A percentile compares a stretch with the other conserved stretches of the same genome.
Conservation (phyloP, 2,329 filamentous ascomycete genomes). For the Neopestalotiopsis rosae region DNA sequence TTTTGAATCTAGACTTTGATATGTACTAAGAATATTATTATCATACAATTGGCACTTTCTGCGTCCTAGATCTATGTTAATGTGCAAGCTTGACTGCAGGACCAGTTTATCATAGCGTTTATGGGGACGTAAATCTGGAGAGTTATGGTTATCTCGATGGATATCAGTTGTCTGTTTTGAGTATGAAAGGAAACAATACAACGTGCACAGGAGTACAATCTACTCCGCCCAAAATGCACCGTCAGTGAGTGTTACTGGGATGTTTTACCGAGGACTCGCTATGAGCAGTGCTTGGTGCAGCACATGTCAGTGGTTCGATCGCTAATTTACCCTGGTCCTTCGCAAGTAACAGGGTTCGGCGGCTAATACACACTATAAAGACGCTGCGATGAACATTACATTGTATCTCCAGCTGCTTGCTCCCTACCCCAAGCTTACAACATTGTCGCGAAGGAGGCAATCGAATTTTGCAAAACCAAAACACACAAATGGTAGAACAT, state of each 20-base stretch:
- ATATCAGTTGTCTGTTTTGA: too few species aligned
- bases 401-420: too few species aligned
- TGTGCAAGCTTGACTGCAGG: too few species aligned
- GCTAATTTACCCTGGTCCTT: neutral
- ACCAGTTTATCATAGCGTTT: too few species aligned
- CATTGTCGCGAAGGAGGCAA: neutral
- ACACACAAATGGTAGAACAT: conserved; percentile 26
- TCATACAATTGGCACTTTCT: too few species aligned
- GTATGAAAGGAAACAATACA: too few species aligned
- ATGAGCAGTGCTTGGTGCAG: neutral
- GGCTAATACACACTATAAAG: neutral
- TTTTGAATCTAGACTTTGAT: conserved; percentile 2
- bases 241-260: neutral
- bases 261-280: neutral
- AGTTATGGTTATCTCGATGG: too few species aligned
- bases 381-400: neutral
- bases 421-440: neutral
- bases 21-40: neutral
- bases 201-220: too few species aligned
- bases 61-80: too few species aligned
- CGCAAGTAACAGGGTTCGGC: neutral
- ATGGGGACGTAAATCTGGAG: too few species aligned
- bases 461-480: neutral
- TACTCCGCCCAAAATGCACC: too few species aligned
- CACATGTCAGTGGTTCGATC: neutral